Evolutionary conservation across 1,284 basidiomycete species (phyloP), one percentile per base, ranked within the genome.

Genomic region (Apiotrichum gracile): DNA sequence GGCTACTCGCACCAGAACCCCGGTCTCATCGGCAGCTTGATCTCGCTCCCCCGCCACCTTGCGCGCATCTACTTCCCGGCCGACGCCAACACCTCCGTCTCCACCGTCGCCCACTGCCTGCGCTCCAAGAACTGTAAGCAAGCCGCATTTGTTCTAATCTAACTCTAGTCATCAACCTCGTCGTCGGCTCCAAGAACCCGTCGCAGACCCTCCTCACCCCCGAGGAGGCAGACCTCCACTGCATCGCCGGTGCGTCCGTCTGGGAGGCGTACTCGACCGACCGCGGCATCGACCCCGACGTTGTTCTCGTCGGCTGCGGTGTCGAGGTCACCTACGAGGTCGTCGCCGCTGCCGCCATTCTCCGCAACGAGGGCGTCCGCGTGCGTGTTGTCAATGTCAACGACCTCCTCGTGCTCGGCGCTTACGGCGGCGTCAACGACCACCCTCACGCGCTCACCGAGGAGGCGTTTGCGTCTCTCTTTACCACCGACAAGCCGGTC

Each of bases 41-140:
- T 92, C 55, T 83, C 84, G 61, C 75, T 92, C 55, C 90, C 90
- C 59, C 80, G 86, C 17, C 75, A 78, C 41, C 78, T 85, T 45
- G 86, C 86, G 1, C 82, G 91, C 16, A 86, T 93, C 37, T 93
- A 92, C 72, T 79, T 93, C 33, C 89, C 91, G 0, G 87, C 89
- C n/a, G 91, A 93, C 68, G 85, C 86, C 33, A 92, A 93, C 73
- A 87, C 86, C 63, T 84, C 86, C 74, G 75, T 91, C 54, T 86
- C 85, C 39, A 77, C 76, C 22, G 79, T 91, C 53, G 82, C 85
- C 5, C 91, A 93, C 73, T 90, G 87, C 63, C 71, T 93, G 58
- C 77, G 85, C 44, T 83, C 87, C 27, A 88, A 86, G 78, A 86
- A 90, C 74, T 91, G 64, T 70, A 41, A 57, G 66, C 17, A 35